Percentiles rank a stretch among this genome's conserved stretches.
Conservation (phyloP, 176 grass and related monocot species). For the Oryza rufipogon region DNA sequence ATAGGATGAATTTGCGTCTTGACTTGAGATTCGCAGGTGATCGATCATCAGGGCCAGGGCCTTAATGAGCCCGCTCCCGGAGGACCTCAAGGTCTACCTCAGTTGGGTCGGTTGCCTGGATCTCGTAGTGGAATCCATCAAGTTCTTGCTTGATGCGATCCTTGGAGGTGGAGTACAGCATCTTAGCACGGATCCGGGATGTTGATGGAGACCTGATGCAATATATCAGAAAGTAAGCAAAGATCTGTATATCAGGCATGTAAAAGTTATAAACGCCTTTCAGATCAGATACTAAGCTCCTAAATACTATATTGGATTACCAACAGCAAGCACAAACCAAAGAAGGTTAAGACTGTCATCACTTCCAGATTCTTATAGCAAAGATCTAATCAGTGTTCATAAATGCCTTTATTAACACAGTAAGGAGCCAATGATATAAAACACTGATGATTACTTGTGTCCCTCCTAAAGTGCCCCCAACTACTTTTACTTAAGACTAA, state of each 20-base stretch:
- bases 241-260: constrained; percentile 8
- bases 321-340: constrained; percentile 19
- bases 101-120: constrained; percentile 88
- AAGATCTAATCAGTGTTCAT: constrained; percentile 17
- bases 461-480: too few relatives aligned
- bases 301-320: background rate
- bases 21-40: constrained; percentile 8
- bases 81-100: constrained; percentile 85
- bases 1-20: constrained; percentile 32
- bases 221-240: background rate
- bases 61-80: constrained; percentile 80
- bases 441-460: background rate
- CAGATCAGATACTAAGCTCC: constrained; percentile 16
- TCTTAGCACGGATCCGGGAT: constrained; percentile 93
- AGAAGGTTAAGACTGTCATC: background rate
- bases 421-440: background rate
- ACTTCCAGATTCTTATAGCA: constrained; percentile 14
- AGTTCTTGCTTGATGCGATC: constrained; percentile 92
- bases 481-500: background rate
- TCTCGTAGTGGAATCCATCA: constrained; percentile 95
- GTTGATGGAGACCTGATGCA: constrained; percentile 68
- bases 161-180: constrained; percentile 96
- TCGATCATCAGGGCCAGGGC: background rate
- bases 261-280: background rate
- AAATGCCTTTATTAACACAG: background rate